Evolutionary conservation across 345 rosid genomes (phyloP).

Genomic region (Angophora floribunda): DNA sequence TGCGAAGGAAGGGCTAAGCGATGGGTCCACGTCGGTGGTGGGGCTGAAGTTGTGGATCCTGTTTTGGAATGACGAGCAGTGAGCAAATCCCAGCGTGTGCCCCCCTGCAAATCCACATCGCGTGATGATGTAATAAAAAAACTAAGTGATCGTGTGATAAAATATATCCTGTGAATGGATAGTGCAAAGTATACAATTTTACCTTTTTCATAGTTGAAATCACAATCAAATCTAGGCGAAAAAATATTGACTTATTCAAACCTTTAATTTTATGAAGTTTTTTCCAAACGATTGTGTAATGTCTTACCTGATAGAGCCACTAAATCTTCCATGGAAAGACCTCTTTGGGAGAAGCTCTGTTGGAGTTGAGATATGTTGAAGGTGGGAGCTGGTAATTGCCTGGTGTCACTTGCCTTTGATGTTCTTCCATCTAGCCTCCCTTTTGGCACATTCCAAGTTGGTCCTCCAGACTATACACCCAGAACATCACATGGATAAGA

Average conservation of each 20-base stretch:
- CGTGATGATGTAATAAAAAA: neutral
- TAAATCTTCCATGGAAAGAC: conserved; percentile 58
- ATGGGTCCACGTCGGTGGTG: conserved; percentile 46
- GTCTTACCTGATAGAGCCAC: conserved; percentile 71
- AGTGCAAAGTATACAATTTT: neutral
- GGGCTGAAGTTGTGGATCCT: conserved; percentile 72
- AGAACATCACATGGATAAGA: neutral
- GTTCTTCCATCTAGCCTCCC: conserved; percentile 87
- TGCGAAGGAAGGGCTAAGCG: conserved; percentile 57
- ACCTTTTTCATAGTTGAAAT: neutral
- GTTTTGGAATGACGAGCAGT: conserved; percentile 84
- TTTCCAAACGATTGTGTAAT: neutral
- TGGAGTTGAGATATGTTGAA: conserved; percentile 66
- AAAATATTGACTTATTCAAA: neutral
- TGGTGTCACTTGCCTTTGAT: conserved; percentile 69
- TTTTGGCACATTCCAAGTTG: conserved; percentile 78
- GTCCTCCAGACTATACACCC: conserved; percentile 72
- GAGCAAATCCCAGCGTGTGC: conserved; percentile 84
- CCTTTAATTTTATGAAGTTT: neutral
- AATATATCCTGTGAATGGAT: neutral
- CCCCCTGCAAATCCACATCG: conserved; percentile 33
- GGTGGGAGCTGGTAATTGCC: conserved; percentile 68
- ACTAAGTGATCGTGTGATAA: neutral
- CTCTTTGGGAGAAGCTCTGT: conserved; percentile 75
- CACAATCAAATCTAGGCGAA: neutral